These are phyloP conservation scores for Prunus armeniaca DNA, from an alignment of 306 rosid genomes.

Conservation along the genomic window DNA sequence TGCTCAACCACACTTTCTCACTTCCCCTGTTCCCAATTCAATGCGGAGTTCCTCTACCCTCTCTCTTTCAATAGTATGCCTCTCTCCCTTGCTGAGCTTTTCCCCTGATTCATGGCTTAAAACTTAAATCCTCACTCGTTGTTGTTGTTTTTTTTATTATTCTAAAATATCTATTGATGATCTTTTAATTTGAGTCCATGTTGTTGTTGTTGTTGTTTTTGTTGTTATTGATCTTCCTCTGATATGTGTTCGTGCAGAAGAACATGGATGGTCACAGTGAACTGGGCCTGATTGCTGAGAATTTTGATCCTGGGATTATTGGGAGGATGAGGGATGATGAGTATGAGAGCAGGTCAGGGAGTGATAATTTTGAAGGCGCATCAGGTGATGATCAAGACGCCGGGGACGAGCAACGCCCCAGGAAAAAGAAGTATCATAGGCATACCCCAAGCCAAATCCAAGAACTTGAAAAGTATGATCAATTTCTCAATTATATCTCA, in stretches of 20 bases:
- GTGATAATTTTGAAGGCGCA: constrained; percentile 70
- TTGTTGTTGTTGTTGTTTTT: neutral
- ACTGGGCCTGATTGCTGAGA: constrained; percentile 52
- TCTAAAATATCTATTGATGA: neutral
- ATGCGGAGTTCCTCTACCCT: constrained; percentile 34
- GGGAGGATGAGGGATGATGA: constrained; percentile 71
- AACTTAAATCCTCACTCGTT: neutral
- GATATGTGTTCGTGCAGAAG: constrained; percentile 38
- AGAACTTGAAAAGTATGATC: constrained; percentile 76
- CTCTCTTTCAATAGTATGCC: constrained; percentile 47
- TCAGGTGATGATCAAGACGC: constrained; percentile 82
- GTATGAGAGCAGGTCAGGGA: constrained; percentile 82
- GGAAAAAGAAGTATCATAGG: constrained; percentile 84
- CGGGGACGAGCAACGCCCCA: constrained; percentile 37
- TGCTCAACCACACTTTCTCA: constrained; percentile 30
- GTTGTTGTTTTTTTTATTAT: neutral
- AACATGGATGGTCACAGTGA: constrained; percentile 67
- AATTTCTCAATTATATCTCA: neutral
- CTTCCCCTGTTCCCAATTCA: constrained; percentile 27
- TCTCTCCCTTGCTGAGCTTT: neutral
- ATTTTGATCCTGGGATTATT: constrained; percentile 45
- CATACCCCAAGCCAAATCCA: constrained; percentile 85
- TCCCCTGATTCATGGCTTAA: constrained; percentile 1
- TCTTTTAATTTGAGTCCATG: constrained; percentile 5
- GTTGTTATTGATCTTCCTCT: constrained; percentile 6